Evolutionary conservation across 257 asterid genomes (phyloP).

Genomic region (Craterostigma plantagineum): DNA sequence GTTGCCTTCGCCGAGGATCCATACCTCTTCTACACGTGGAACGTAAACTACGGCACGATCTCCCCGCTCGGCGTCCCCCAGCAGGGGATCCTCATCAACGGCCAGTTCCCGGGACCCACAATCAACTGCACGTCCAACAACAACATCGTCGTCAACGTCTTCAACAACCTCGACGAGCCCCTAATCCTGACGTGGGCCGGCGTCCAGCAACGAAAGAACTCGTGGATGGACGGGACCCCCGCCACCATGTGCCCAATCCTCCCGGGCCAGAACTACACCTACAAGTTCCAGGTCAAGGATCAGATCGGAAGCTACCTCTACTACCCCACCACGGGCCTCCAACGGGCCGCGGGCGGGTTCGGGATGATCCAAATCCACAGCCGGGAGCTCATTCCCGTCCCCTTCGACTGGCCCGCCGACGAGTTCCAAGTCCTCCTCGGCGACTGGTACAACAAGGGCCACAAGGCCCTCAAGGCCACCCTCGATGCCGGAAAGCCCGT

Average conservation of each 20-base stretch:
- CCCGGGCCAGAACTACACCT: constrained; percentile 35
- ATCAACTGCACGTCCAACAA: constrained; percentile 48
- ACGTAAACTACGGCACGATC: constrained; percentile 29
- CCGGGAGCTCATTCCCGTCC: constrained; percentile 36
- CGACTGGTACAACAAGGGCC: constrained; percentile 50
- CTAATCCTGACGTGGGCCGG: constrained; percentile 36
- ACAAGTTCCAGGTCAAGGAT: constrained; percentile 39
- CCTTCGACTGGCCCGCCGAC: constrained; percentile 21
- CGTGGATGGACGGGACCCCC: constrained; percentile 38
- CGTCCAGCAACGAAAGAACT: constrained; percentile 34
- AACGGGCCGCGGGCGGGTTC: constrained; percentile 26
- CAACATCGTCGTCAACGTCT: constrained; percentile 36
- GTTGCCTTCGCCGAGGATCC: constrained; percentile 31
- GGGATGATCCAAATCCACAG: constrained; percentile 37
- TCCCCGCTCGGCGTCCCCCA: constrained; percentile 38
- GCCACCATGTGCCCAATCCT: constrained; percentile 50
- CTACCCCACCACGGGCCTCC: constrained; percentile 37
- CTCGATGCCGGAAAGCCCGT: constrained; percentile 32
- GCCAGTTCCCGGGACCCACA: constrained; percentile 30
- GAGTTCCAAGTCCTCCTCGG: constrained; percentile 21
- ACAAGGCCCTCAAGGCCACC: constrained; percentile 21
- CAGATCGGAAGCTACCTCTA: constrained; percentile 32
- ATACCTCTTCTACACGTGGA: constrained; percentile 21
- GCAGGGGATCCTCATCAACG: constrained; percentile 40
- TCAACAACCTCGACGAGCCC: constrained; percentile 38